phyloP scores from a whole-genome alignment of 202 grass and related monocot genomes.

The Panicum virgatum region DNA sequence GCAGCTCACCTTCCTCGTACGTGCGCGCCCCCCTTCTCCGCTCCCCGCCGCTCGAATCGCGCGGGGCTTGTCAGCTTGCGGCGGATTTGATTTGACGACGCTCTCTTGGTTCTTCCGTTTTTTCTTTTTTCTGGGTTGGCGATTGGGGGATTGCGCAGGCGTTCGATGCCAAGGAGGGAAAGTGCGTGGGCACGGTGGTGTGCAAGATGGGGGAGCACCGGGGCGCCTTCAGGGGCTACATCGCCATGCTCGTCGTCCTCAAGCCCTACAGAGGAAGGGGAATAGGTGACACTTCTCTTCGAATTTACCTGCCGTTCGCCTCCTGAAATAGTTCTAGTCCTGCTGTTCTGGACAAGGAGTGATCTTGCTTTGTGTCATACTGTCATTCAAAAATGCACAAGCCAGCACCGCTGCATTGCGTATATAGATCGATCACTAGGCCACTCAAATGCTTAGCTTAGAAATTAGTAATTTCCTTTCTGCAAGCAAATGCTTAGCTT shows the following conservation, averaged over 20 bases:
- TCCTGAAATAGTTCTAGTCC: neutral
- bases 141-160: slow-evolving; percentile 43
- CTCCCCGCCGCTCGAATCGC: neutral
- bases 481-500: neutral
- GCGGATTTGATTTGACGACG: slow-evolving; percentile 24
- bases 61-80: neutral
- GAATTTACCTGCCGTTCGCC: neutral
- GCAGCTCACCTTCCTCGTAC: slow-evolving; percentile 89
- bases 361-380: neutral
- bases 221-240: slow-evolving; percentile 76
- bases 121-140: neutral
- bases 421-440: neutral
- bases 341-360: neutral
- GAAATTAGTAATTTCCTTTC: neutral
- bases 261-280: slow-evolving; percentile 89
- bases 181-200: slow-evolving; percentile 93
- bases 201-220: slow-evolving; percentile 96
- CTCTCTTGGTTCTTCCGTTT: slow-evolving; percentile 20
- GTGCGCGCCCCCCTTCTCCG: neutral
- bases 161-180: slow-evolving; percentile 68
- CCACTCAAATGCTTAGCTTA: neutral
- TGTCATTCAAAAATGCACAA: neutral
- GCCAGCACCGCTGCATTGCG: too few species aligned
- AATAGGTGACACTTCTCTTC: slow-evolving; percentile 51
- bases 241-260: slow-evolving; percentile 94